Conservation (phyloP, 257 asterid genomes). For the Lavandula angustifolia region DNA sequence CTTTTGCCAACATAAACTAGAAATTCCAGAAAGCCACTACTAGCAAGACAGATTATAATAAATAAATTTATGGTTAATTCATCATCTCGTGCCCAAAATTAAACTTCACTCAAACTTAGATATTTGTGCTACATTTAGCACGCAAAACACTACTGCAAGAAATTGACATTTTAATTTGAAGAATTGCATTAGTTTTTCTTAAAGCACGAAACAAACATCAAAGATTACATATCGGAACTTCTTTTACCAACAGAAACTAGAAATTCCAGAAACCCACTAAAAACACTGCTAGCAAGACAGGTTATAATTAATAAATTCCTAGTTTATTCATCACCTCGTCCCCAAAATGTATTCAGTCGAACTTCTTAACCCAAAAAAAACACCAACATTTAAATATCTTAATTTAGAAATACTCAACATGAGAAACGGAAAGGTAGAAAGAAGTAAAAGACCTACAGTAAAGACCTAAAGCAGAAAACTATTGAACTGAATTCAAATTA, state of each 20-base stretch:
- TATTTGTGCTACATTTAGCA: too few species aligned
- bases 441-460: neutral
- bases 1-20: conserved; percentile 1
- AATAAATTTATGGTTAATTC: neutral
- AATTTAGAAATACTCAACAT: neutral
- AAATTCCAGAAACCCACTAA: neutral
- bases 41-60: neutral
- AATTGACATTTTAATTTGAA: too few species aligned
- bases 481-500: neutral
- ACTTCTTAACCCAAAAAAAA: conserved; percentile 12
- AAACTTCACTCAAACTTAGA: too few species aligned
- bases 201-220: too few species aligned
- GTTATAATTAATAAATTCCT: neutral
- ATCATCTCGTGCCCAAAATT: neutral
- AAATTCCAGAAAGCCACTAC: conserved; percentile 1
- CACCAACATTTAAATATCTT: neutral
- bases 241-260: conserved; percentile 6
- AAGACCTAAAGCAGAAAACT: neutral
- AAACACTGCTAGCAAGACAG: neutral
- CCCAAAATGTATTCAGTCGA: conserved; percentile 6
- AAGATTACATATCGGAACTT: too few species aligned
- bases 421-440: conserved; percentile 1
- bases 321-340: neutral
- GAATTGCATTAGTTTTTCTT: too few species aligned
- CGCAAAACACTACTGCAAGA: too few species aligned